Evolutionary conservation across 768 basidiomycete genomes (phyloP), one percentile per base, ranked within the genome.

Genomic region (Terana coerulea): DNA sequence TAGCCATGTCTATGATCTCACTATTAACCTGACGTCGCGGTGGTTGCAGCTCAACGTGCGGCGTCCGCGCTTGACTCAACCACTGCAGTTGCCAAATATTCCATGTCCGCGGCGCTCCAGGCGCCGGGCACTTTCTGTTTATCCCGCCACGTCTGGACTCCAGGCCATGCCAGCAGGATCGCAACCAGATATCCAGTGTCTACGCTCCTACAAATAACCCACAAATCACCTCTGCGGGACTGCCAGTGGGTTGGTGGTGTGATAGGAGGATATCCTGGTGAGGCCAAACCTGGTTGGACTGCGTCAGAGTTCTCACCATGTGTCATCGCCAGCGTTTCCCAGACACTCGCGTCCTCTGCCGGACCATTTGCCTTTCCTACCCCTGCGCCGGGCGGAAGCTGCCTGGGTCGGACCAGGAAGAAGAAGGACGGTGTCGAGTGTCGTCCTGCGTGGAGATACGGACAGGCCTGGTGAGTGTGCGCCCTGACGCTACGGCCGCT

Each of bases 1-100:
- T 48, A 24, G 63, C 51, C 47, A 60, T 64, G 15, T 47, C 31
- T 4, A 19, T 35, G 3, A 15, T 35, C n/a, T n/a, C n/a, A n/a
- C n/a, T n/a, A n/a, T n/a, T n/a, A n/a, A n/a, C n/a, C n/a, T 9
- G 22, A 40, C 8, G 26, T 14, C 36, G 15, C 5, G 8, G 24
- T 43, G 12, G 41, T 12, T 11, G 21, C 8, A 29, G 17, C 26
- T 5, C 19, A 15, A 21, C 6, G 39, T 5, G 12, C 6, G 9
- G 15, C 35, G 35, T 40, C 39, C n/a, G n/a, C n/a, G n/a, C n/a
- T n/a, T n/a, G n/a, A n/a, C n/a, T n/a, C n/a, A n/a, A n/a, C n/a
- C n/a, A n/a, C n/a, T n/a, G n/a, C n/a, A n/a, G n/a, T n/a, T n/a
- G n/a, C n/a, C n/a, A n/a, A n/a, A n/a, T n/a, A n/a, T n/a, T n/a